These are phyloP conservation scores for Stylosanthes scabra DNA, from an alignment of 331 rosid genomes.

Conservation along the genomic window DNA sequence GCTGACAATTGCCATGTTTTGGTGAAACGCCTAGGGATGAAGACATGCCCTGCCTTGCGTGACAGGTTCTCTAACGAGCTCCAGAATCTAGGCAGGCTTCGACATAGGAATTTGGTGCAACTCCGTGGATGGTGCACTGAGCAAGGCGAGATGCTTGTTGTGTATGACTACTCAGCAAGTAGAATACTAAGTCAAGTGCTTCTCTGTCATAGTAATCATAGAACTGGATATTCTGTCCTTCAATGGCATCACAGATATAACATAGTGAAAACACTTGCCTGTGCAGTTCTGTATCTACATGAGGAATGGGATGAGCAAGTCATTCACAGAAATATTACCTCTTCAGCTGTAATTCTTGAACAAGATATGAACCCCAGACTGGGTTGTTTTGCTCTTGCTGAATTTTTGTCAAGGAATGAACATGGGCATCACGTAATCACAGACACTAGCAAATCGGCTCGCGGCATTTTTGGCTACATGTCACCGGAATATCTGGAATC, in stretches of 20 bases:
- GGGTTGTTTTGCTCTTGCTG: slow-evolving; percentile 80
- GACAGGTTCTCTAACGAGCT: slow-evolving; percentile 74
- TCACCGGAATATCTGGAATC: slow-evolving; percentile 78
- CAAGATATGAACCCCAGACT: slow-evolving; percentile 82
- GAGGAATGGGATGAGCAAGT: slow-evolving; percentile 97
- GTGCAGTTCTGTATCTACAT: slow-evolving; percentile 82
- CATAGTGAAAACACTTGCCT: slow-evolving; percentile 76
- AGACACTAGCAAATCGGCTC: slow-evolving; percentile 52
- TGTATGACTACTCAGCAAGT: slow-evolving; percentile 76
- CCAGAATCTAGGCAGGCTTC: slow-evolving; percentile 73
- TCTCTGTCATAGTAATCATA: slow-evolving; percentile 47
- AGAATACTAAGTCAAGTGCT: slow-evolving; percentile 71
- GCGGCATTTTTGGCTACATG: slow-evolving; percentile 88
- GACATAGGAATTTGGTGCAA: slow-evolving; percentile 80
- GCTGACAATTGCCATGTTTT: slow-evolving; percentile 57
- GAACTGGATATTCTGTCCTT: slow-evolving; percentile 42
- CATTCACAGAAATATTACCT: slow-evolving; percentile 81
- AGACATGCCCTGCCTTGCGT: slow-evolving; percentile 88
- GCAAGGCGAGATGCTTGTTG: slow-evolving; percentile 94
- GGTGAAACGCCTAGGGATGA: slow-evolving; percentile 90
- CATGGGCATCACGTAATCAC: slow-evolving; percentile 61
- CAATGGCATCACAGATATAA: slow-evolving; percentile 74
- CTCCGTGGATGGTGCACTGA: slow-evolving; percentile 97
- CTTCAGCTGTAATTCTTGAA: slow-evolving; percentile 85
- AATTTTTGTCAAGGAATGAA: slow-evolving; percentile 80